phyloP scores from a whole-genome alignment of 768 basidiomycete species.

The Leccinum longicurvipes region DNA sequence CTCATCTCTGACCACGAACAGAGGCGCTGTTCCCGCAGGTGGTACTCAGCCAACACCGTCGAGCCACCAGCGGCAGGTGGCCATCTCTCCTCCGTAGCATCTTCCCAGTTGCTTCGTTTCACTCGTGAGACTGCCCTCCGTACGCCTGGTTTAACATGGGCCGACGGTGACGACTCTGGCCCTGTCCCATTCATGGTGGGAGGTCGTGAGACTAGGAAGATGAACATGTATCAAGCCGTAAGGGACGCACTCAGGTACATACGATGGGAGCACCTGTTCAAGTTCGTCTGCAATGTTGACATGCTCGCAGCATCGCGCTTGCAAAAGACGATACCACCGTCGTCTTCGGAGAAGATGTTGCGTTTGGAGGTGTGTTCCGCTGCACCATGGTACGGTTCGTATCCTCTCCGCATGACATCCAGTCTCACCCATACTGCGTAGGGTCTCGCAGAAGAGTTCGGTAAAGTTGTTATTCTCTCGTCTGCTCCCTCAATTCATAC shows the following conservation, averaged over 20 bases:
- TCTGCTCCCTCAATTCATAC: not conserved
- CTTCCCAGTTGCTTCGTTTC: constrained; percentile 57
- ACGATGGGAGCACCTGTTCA: constrained; percentile 6
- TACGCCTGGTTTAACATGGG: constrained; percentile 71
- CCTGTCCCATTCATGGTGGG: constrained; percentile 50
- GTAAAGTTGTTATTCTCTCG: constrained; percentile 37
- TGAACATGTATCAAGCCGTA: constrained; percentile 93
- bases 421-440: constrained; percentile 26
- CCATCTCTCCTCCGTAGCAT: constrained; percentile 68
- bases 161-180: constrained; percentile 50
- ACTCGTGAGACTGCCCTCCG: constrained; percentile 71
- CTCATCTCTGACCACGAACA: constrained; percentile 1
- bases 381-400: constrained; percentile 74
- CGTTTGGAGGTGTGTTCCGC: constrained; percentile 92
- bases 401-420: not conserved
- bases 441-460: constrained; percentile 92
- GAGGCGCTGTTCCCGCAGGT: constrained; percentile 30
- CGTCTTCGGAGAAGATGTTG: constrained; percentile 89
- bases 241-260: constrained; percentile 81
- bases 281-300: constrained; percentile 8
- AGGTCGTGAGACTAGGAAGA: constrained; percentile 86
- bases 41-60: constrained; percentile 46
- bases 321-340: constrained; percentile 83
- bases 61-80: constrained; percentile 80
- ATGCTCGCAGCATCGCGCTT: constrained; percentile 63